Percentiles rank a stretch among this genome's conserved stretches.
These are phyloP conservation scores for Chrysopogon serrulatus DNA, from an alignment of 176 grass and related monocot species.

Conservation along the genomic window DNA sequence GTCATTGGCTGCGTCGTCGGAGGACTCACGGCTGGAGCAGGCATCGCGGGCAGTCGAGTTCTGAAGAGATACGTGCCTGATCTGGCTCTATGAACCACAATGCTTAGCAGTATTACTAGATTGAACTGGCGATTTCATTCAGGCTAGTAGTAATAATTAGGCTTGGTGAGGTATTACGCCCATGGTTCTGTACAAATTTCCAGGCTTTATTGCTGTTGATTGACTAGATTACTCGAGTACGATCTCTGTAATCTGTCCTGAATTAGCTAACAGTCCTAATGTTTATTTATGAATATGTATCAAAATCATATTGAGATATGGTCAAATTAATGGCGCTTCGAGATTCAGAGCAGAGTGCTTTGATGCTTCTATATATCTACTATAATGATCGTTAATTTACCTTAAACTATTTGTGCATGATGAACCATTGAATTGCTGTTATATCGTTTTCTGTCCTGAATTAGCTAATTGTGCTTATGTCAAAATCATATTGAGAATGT, in stretches of 20 bases:
- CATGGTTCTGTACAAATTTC: slow-evolving; percentile 1
- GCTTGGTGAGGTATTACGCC: not conserved
- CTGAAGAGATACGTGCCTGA: slow-evolving; percentile 51
- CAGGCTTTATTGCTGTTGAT: slow-evolving; percentile 2
- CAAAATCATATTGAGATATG: not conserved
- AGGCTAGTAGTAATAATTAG: not conserved
- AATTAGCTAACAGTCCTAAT: not conserved
- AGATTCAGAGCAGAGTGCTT: not conserved
- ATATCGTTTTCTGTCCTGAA: too few species aligned
- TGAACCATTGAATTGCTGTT: too few species aligned
- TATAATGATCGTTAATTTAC: not conserved
- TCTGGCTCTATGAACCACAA: slow-evolving; percentile 23
- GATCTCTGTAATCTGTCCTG: not conserved
- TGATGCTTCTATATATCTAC: not conserved
- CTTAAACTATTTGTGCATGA: not conserved
- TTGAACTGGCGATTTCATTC: not conserved
- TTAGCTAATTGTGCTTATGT: too few species aligned
- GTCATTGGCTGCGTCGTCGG: slow-evolving; percentile 50
- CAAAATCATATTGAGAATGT: too few species aligned
- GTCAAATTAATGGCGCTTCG: not conserved
- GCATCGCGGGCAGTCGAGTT: slow-evolving; percentile 29
- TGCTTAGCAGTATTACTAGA: not conserved
- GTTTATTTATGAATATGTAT: not conserved
- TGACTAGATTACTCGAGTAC: not conserved
- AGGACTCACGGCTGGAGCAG: slow-evolving; percentile 55